Conservation (phyloP, 1,284 basidiomycete species). For the Puccinia coronata region DNA sequence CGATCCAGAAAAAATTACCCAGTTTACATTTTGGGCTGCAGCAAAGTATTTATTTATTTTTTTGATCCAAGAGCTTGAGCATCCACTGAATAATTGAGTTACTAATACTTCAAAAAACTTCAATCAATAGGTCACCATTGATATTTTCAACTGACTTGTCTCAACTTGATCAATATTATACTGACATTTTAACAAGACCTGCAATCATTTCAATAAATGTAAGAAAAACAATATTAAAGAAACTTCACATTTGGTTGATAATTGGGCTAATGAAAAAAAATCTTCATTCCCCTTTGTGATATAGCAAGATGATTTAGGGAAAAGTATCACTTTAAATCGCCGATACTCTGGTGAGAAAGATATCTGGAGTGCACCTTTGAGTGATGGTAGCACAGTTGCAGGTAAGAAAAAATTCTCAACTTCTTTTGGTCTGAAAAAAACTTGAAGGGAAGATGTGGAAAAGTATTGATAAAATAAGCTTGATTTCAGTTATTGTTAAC, state of each 20-base stretch:
- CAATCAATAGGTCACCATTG: slow-evolving; percentile 36
- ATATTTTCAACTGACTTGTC: slow-evolving; percentile 19
- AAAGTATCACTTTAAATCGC: slow-evolving; percentile 38
- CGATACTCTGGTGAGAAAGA: slow-evolving; percentile 35
- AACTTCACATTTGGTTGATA: too few relatives aligned
- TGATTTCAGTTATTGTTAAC: slow-evolving; percentile 37
- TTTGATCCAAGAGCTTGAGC: not conserved
- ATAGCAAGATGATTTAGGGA: slow-evolving; percentile 45
- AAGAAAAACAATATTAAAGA: not conserved
- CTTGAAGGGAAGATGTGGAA: not conserved
- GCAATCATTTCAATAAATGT: slow-evolving; percentile 34
- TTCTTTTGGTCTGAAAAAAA: not conserved
- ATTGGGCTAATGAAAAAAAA: not conserved
- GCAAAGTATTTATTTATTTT: slow-evolving; percentile 32
- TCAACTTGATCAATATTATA: not conserved
- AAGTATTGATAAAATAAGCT: not conserved
- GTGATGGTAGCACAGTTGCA: slow-evolving; percentile 44
- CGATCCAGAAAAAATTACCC: not conserved
- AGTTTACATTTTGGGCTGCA: slow-evolving; percentile 31
- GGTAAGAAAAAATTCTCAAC: slow-evolving; percentile 1
- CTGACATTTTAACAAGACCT: slow-evolving; percentile 21
- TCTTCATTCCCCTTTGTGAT: not conserved
- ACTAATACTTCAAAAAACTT: not conserved
- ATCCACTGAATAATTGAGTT: not conserved
- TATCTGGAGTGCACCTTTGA: slow-evolving; percentile 39